These are phyloP conservation scores for Taxawa tesnikishii DNA, from an alignment of 2,329 filamentous ascomycete genomes.

Conservation along the genomic window DNA sequence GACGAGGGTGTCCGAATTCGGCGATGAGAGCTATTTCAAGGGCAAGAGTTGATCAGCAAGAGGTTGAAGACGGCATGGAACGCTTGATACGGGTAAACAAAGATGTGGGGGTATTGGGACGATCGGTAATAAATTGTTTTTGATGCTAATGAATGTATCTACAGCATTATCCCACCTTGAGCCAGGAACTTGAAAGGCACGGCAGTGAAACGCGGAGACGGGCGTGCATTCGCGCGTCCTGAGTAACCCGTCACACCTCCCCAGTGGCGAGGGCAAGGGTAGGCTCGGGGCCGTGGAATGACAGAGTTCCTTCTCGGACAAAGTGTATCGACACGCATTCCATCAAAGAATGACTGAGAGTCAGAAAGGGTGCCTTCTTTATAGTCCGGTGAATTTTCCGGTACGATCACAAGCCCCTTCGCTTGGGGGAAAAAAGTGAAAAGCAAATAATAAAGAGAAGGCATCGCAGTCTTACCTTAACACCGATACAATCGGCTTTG, in stretches of 20 bases:
- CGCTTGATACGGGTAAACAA: neutral
- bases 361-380: slow-evolving; percentile 24
- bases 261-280: slow-evolving; percentile 6
- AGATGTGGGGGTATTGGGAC: neutral
- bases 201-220: slow-evolving; percentile 18
- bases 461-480: slow-evolving; percentile 27
- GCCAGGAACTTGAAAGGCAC: slow-evolving; percentile 16
- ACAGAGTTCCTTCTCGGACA: slow-evolving; percentile 17
- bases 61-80: neutral
- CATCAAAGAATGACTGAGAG: slow-evolving; percentile 15
- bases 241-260: slow-evolving; percentile 9
- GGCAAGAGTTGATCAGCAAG: neutral
- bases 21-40: neutral
- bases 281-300: slow-evolving; percentile 2
- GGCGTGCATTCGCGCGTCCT: slow-evolving; percentile 11
- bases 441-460: slow-evolving; percentile 6
- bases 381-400: slow-evolving; percentile 9
- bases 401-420: neutral
- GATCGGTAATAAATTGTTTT: slow-evolving; percentile 1
- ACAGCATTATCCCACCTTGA: slow-evolving; percentile 17
- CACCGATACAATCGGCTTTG: slow-evolving; percentile 48
- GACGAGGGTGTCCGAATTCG: slow-evolving; percentile 11
- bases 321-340: slow-evolving; percentile 22
- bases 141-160: slow-evolving; percentile 17
- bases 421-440: no score